phyloP scores from a whole-genome alignment of 495 filamentous ascomycete species.

The Halenospora varia region DNA sequence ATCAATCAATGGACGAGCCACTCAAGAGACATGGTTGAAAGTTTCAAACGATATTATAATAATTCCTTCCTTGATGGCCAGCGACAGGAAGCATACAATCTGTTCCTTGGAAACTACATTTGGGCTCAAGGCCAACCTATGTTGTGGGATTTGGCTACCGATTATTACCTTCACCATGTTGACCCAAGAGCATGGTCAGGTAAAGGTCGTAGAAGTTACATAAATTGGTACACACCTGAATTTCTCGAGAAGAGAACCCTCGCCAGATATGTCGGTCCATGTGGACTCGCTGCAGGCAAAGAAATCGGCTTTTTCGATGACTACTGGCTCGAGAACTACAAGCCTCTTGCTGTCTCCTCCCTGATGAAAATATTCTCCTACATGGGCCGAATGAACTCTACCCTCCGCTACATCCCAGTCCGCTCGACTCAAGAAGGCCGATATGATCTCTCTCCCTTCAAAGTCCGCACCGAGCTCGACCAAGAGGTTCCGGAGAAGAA shows the following conservation, averaged over 20 bases:
- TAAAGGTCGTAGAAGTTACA: conserved; percentile 61
- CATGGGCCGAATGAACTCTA: conserved; percentile 72
- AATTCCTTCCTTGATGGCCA: conserved; percentile 97
- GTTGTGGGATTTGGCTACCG: conserved; percentile 94
- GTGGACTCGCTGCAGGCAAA: conserved; percentile 34
- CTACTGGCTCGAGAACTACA: conserved; percentile 98
- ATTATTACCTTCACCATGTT: conserved; percentile 94
- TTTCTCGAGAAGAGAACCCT: conserved; percentile 47
- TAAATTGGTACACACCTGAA: conserved; percentile 82
- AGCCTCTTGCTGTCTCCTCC: conserved; percentile 77
- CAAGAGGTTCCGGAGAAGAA: conserved; percentile 45
- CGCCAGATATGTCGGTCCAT: conserved; percentile 9
- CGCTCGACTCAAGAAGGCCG: conserved; percentile 63
- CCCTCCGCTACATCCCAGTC: conserved; percentile 73
- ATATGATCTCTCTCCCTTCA: conserved; percentile 81
- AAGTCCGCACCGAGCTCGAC: conserved; percentile 57
- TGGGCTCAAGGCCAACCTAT: conserved; percentile 88
- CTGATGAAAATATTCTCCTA: conserved; percentile 86
- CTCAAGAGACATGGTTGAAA: conserved; percentile 97
- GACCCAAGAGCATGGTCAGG: conserved; percentile 70
- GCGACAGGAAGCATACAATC: conserved; percentile 94
- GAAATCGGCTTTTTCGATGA: conserved; percentile 76
- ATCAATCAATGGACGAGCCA: conserved; percentile 99
- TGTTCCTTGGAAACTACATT: conserved; percentile 96
- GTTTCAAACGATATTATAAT: conserved; percentile 98